phyloP scores from a whole-genome alignment of 257 asterid species.

The Nicotiana attenuata region DNA sequence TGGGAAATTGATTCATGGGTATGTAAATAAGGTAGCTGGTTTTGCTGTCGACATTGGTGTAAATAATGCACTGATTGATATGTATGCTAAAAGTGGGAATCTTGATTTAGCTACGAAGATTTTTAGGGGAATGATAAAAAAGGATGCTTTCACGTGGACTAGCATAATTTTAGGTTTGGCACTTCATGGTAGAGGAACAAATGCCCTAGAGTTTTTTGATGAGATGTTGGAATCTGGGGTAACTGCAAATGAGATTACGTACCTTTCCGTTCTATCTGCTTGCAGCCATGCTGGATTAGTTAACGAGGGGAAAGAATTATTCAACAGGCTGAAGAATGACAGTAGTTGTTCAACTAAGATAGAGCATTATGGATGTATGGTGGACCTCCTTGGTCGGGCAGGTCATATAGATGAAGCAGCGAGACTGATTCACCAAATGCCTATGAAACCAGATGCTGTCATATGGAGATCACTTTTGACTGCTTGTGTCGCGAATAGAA shows the following conservation, averaged over 20 bases:
- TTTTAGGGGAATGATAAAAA: constrained; percentile 39
- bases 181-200: constrained; percentile 54
- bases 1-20: constrained; percentile 61
- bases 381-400: constrained; percentile 69
- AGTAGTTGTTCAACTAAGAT: constrained; percentile 37
- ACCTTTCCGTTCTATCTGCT: constrained; percentile 61
- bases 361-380: constrained; percentile 75
- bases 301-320: constrained; percentile 54
- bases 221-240: constrained; percentile 54
- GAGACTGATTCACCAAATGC: constrained; percentile 45
- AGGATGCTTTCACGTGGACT: constrained; percentile 71
- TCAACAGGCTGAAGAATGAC: constrained; percentile 24
- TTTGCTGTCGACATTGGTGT: constrained; percentile 39
- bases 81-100: constrained; percentile 72
- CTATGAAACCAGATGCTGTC: constrained; percentile 66
- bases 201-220: constrained; percentile 49
- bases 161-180: constrained; percentile 70
- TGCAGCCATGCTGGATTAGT: constrained; percentile 77
- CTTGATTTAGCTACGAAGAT: constrained; percentile 48
- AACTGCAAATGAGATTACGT: constrained; percentile 59
- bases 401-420: constrained; percentile 53
- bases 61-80: constrained; percentile 66
- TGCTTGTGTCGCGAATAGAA: constrained; percentile 45
- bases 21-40: constrained; percentile 43
- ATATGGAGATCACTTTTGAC: constrained; percentile 68